Conservation (phyloP, 805 yeast genomes). For the Saturnispora kantuleensis region DNA sequence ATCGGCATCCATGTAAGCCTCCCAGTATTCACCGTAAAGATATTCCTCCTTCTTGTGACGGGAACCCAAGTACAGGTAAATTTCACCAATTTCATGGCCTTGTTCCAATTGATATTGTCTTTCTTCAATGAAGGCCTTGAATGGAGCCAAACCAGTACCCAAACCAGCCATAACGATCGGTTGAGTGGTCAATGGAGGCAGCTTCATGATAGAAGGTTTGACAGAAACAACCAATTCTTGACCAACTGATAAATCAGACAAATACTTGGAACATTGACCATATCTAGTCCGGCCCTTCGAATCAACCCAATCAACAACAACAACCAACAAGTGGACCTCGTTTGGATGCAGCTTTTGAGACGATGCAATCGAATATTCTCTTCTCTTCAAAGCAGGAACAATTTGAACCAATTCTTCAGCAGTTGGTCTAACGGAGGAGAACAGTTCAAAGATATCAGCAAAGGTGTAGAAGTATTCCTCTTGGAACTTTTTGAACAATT, state of each 20-base stretch:
- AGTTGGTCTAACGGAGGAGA: conserved; percentile 72
- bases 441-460: conserved; percentile 71
- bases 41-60: conserved; percentile 94
- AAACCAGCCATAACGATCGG: conserved; percentile 96
- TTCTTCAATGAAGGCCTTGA: conserved; percentile 95
- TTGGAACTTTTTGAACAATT: conserved; percentile 69
- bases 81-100: conserved; percentile 82
- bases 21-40: conserved; percentile 94
- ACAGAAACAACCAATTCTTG: conserved; percentile 86
- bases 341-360: conserved; percentile 88
- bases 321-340: conserved; percentile 83
- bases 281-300: conserved; percentile 73
- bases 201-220: conserved; percentile 94
- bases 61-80: conserved; percentile 82
- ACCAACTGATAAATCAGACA: conserved; percentile 71
- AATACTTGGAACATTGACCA: conserved; percentile 90
- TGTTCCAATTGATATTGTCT: conserved; percentile 87
- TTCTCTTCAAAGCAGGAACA: conserved; percentile 83
- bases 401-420: conserved; percentile 59
- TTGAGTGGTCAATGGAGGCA: conserved; percentile 77
- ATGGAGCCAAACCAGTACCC: conserved; percentile 97
- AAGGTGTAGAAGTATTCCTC: conserved; percentile 77
- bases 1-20: conserved; percentile 89
- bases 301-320: conserved; percentile 94
- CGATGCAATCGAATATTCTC: conserved; percentile 96